Percentiles rank a stretch among this genome's conserved stretches.
Conservation (phyloP, 805 yeast genomes). For the Candida schatavii region DNA sequence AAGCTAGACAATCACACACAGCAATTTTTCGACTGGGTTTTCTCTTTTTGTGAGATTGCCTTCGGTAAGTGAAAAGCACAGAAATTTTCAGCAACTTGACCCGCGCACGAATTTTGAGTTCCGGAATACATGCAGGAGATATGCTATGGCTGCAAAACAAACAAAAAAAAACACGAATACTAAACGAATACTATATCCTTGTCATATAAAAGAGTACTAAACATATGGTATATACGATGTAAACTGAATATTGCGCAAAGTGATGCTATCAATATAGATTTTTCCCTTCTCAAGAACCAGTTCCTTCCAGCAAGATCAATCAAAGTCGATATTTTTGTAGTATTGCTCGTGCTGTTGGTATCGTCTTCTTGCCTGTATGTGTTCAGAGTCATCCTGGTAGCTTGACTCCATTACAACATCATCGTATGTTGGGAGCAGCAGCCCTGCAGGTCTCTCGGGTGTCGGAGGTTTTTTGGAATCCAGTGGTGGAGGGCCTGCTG, state of each 20-base stretch:
- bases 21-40: too few species aligned
- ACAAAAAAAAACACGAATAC: too few species aligned
- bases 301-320: too few species aligned
- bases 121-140: conserved; percentile 1
- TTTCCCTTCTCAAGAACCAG: too few species aligned
- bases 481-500: background rate
- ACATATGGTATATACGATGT: too few species aligned
- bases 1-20: background rate
- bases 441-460: conserved; percentile 1
- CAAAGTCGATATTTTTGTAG: conserved; percentile 18
- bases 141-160: too few species aligned
- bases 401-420: conserved; percentile 31
- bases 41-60: background rate
- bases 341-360: conserved; percentile 31
- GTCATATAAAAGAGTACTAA: too few species aligned
- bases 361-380: conserved; percentile 30
- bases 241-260: too few species aligned
- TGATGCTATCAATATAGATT: too few species aligned
- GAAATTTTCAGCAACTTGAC: conserved; percentile 2
- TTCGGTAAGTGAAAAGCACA: background rate
- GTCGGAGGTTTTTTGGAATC: background rate
- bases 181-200: too few species aligned
- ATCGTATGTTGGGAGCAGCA: conserved; percentile 34
- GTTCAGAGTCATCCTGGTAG: conserved; percentile 31
- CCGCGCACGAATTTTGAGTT: conserved; percentile 5